Evolutionary conservation across 1,139 yeast genomes (phyloP), one percentile per base, ranked within the genome.

Genomic region (Pichia sp.): DNA sequence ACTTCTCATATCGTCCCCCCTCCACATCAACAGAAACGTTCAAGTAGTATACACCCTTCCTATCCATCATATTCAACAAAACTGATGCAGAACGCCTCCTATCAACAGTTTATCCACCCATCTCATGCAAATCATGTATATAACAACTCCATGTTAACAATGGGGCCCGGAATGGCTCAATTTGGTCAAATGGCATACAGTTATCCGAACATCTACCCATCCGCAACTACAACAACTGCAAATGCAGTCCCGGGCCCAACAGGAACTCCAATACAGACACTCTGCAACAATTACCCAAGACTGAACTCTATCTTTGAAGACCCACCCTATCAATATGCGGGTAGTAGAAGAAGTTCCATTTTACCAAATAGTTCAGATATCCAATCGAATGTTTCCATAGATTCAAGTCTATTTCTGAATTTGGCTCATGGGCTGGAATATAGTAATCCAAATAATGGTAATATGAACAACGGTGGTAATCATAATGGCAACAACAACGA

Each of bases 261-360:
- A n/a, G n/a, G n/a, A n/a, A n/a, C n/a, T n/a, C 27, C 27, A 24
- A 24, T 24, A 7, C 10, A 24, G 9, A 20, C n/a, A 15, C 27
- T 15, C n/a, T 22, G 19, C 35, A 37, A 18, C 22, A 44, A 27
- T 27, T 37, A 36, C 35, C 54, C 57, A 32, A 52, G 60, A 33
- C 44, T 58, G 35, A 50, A 52, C 34, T 54, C 61, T n/a, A 57
- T 58, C 11, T 51, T 52, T 18, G 63, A 59, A 47, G 61, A 59
- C 22, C 47, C 60, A 9, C 19, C 47, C 7, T 58, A 54, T 45
- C 58, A 46, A 38, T 52, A 52, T 15, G 33, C 6, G 18, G 35
- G 52, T n/a, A 53, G 52, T 35, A 48, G 61, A 44, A 45, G 60
- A 38, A 54, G 52, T 40, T 58, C 62, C 1, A 44, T 54, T 9